Percentiles rank a stretch among this genome's conserved stretches.
Conservation (phyloP, 176 grass and related monocot genomes). For the Avena atlantica region DNA sequence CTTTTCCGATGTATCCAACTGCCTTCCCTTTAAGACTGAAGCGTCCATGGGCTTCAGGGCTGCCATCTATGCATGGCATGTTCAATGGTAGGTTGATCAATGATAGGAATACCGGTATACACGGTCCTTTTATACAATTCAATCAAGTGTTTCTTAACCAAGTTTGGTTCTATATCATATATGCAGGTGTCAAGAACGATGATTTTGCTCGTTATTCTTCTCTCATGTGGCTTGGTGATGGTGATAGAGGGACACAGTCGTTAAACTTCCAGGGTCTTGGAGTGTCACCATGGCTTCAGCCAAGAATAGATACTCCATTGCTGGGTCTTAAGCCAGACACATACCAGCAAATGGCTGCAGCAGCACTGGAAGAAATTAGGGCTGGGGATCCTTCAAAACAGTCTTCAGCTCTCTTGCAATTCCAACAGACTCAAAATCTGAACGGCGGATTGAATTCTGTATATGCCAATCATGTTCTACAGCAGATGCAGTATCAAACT, state of each 20-base stretch:
- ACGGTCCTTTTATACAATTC: not conserved
- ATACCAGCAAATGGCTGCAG: conserved; percentile 91
- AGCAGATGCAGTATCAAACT: conserved; percentile 77
- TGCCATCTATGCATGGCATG: conserved; percentile 69
- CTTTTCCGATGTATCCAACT: conserved; percentile 95
- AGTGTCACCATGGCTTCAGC: conserved; percentile 72
- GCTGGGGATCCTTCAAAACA: conserved; percentile 73
- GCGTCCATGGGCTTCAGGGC: conserved; percentile 81
- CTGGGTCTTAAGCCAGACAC: conserved; percentile 73
- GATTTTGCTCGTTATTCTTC: conserved; percentile 67
- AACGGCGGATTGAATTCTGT: conserved; percentile 59
- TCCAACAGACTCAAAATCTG: conserved; percentile 70
- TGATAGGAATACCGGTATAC: conserved; percentile 3
- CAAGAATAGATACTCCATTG: conserved; percentile 58
- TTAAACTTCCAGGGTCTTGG: conserved; percentile 90
- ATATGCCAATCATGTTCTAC: conserved; percentile 67
- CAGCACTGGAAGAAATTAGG: conserved; percentile 85
- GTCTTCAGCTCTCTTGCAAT: conserved; percentile 55
- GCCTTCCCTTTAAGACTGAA: conserved; percentile 91
- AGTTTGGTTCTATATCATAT: conserved; percentile 24
- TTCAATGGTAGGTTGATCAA: conserved; percentile 51
- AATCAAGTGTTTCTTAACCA: not conserved
- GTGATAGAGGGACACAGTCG: conserved; percentile 63
- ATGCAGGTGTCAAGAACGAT: conserved; percentile 73
- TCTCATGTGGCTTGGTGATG: conserved; percentile 82